phyloP scores from a whole-genome alignment of 139 green algal genomes.

The Chlamydomonas sp. region DNA sequence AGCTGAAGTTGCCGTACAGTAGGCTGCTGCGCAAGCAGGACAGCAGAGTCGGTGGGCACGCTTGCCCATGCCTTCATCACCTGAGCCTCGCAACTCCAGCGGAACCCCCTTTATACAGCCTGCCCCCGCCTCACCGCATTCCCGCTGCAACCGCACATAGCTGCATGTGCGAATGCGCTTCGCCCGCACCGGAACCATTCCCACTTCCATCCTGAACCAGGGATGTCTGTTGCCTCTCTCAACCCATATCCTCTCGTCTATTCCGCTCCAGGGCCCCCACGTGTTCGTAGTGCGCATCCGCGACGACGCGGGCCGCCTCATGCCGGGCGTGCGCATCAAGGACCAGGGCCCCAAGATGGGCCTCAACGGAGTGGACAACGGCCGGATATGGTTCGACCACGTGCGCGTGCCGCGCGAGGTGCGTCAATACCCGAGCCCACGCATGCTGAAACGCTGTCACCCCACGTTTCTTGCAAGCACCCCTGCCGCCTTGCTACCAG shows the following conservation, averaged over 20 bases:
- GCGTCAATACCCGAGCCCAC: not conserved
- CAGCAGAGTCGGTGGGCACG: too few species aligned
- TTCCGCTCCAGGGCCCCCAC: conserved; percentile 77
- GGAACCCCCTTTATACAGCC: not conserved
- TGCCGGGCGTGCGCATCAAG: conserved; percentile 74
- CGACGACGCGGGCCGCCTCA: conserved; percentile 69
- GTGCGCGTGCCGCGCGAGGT: conserved; percentile 77
- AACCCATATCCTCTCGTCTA: not conserved
- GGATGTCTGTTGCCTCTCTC: not conserved
- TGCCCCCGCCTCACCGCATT: not conserved
- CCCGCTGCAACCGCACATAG: too few species aligned
- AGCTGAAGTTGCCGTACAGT: too few species aligned
- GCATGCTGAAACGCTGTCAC: not conserved
- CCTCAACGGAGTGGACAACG: conserved; percentile 93
- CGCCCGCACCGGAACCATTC: not conserved
- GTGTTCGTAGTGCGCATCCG: conserved; percentile 92
- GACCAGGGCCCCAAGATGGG: conserved; percentile 74
- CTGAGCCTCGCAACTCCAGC: too few species aligned
- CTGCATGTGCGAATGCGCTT: too few species aligned
- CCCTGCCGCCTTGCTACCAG: too few species aligned
- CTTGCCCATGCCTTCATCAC: too few species aligned
- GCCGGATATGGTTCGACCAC: conserved; percentile 83
- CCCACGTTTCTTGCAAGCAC: too few species aligned
- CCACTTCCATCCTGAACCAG: not conserved
- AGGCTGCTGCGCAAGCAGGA: too few species aligned